Base-by-base conservation (phyloP, 192 early-diverging fungal species). In the Backusella liffmaniae region DNA sequence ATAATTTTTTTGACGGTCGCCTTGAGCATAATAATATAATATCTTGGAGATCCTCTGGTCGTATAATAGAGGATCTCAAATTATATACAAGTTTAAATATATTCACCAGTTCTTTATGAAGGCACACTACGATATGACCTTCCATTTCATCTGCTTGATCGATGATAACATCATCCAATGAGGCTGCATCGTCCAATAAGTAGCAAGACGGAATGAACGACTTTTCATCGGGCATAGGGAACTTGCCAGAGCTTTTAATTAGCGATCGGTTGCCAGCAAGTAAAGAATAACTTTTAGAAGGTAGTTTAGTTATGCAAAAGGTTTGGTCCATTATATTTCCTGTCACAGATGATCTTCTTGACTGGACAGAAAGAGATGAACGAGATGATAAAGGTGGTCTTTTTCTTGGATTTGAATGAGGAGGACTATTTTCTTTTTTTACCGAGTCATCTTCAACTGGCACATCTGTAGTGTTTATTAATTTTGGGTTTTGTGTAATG, bases 81-180 rank as follows among this genome's bases (percentile, higher is more conserved):
- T 78, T 78, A 51, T 78, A 73, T 68, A 78, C 68, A 53, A 78
- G 73, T 18, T 73, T 72, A 23, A 78, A 78, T 1, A 78, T 66
- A 53, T 78, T 78, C 16, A 73, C 75, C 16, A 81, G 76, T 21
- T 80, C 79, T 37, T 72, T 71, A 44, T 84, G 75, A 6, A 84
- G 66, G 36, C 85, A 86, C 8, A 86, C 81, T 2, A 86, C 72
- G 36, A 86, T 76, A 62, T 86, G 85, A 32, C 49, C 26, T 15
- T 32, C 23, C 44, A 78, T 78, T 32, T 35, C 46, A 34, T 78
- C 71, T 18, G 66, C 66, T 6, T 13, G 4, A 16, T 59, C 36
- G 4, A 74, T 74, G 5, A 66, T 66, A 30, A 78, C 39, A 56
- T 78, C 66, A 68, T 73, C 71, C 46, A 37, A 42, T 30, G 29